phyloP scores from a whole-genome alignment of 2,329 filamentous ascomycete species.

The Cadophora luteo-olivacea region DNA sequence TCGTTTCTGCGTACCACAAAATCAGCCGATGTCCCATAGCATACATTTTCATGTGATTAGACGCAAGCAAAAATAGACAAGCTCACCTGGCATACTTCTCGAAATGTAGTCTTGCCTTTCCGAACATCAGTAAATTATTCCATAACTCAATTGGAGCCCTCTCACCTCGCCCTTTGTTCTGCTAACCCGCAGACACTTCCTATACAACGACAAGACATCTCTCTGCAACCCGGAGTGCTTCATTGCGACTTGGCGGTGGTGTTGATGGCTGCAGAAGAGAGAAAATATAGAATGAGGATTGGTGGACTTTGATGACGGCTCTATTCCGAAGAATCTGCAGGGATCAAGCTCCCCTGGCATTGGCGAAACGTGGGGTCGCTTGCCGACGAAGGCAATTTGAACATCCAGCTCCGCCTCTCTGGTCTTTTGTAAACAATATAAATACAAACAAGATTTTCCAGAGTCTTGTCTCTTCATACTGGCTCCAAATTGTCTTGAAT shows the following conservation, averaged over 20 bases:
- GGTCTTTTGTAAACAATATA: constrained; percentile 15
- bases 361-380: constrained; percentile 19
- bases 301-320: constrained; percentile 28
- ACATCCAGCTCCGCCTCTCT: constrained; percentile 15
- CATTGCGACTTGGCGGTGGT: constrained; percentile 36
- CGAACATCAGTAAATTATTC: constrained; percentile 20
- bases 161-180: constrained; percentile 79
- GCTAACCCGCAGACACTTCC: constrained; percentile 81
- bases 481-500: not conserved
- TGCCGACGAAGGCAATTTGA: constrained; percentile 19
- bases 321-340: constrained; percentile 29
- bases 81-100: constrained; percentile 67
- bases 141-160: constrained; percentile 23
- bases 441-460: constrained; percentile 1
- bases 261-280: constrained; percentile 7
- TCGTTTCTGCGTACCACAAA: constrained; percentile 61
- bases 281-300: constrained; percentile 32
- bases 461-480: not conserved
- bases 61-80: not conserved
- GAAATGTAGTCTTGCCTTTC: constrained; percentile 66
- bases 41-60: not conserved
- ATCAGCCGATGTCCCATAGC: not conserved
- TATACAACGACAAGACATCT: constrained; percentile 86
- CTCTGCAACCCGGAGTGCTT: constrained; percentile 86
- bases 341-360: constrained; percentile 25